Conservation (phyloP, 305 asterid species). For the Striga hermonthica region DNA sequence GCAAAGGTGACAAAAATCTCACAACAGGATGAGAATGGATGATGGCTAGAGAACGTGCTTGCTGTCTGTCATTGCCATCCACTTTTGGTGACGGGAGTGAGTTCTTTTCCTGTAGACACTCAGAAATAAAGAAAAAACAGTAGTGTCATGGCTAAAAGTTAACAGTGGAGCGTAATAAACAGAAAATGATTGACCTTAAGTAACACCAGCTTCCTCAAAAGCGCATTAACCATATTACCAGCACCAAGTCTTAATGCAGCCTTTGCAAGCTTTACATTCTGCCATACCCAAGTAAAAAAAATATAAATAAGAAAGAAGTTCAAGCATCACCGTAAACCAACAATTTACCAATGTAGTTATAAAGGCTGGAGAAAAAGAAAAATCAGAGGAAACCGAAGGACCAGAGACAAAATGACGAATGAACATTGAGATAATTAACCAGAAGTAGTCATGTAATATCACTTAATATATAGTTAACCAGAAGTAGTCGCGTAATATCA, state of each 20-base stretch:
- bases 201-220: slow-evolving; percentile 75
- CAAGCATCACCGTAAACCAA: slow-evolving; percentile 25
- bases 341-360: not conserved
- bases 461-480: not conserved
- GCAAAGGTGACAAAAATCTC: slow-evolving; percentile 34
- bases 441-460: not conserved
- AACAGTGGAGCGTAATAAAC: slow-evolving; percentile 15
- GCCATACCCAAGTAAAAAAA: slow-evolving; percentile 31
- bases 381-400: not conserved
- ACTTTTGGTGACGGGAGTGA: slow-evolving; percentile 73
- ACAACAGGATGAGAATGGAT: slow-evolving; percentile 96
- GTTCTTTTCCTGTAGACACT: slow-evolving; percentile 54
- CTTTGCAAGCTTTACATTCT: slow-evolving; percentile 92
- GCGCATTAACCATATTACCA: slow-evolving; percentile 87
- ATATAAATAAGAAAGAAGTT: slow-evolving; percentile 18
- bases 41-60: slow-evolving; percentile 90
- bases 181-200: slow-evolving; percentile 55
- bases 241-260: slow-evolving; percentile 91
- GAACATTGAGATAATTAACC: too few species aligned
- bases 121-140: slow-evolving; percentile 29
- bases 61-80: slow-evolving; percentile 81
- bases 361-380: not conserved
- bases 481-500: not conserved
- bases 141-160: slow-evolving; percentile 26
- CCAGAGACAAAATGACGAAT: not conserved